phyloP scores from a whole-genome alignment of 2,329 filamentous ascomycete species.

The Dothistroma pini region DNA sequence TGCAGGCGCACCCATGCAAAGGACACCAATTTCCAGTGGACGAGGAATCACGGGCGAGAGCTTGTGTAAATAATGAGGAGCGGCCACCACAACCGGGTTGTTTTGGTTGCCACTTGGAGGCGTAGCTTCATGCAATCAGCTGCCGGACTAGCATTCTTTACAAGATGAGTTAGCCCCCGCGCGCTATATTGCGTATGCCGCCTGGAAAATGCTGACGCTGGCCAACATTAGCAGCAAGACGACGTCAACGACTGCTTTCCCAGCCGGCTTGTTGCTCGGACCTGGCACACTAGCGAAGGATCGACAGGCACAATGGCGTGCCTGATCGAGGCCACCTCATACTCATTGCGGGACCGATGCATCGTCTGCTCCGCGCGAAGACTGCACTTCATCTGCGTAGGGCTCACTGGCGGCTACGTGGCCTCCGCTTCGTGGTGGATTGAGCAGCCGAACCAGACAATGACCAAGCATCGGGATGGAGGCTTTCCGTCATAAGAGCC shows the following conservation, averaged over 20 bases:
- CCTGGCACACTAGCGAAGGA: not conserved
- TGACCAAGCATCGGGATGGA: not conserved
- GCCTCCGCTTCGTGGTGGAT: not conserved
- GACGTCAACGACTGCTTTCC: not conserved
- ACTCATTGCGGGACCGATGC: not conserved
- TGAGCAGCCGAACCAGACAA: not conserved
- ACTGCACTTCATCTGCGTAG: not conserved
- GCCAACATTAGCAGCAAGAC: not conserved
- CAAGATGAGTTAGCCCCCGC: not conserved
- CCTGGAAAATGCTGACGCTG: not conserved
- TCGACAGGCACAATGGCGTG: not conserved
- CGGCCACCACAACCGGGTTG: not conserved
- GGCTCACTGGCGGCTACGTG: not conserved
- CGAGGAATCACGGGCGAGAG: slow-evolving; percentile 8
- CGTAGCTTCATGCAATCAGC: not conserved
- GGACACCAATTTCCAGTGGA: slow-evolving; percentile 3
- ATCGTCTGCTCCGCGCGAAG: not conserved
- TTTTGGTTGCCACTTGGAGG: slow-evolving; percentile 1
- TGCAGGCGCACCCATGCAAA: slow-evolving; percentile 8
- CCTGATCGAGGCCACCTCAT: not conserved
- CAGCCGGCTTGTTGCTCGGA: slow-evolving; percentile 2
- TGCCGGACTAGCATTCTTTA: not conserved
- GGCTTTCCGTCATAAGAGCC: not conserved
- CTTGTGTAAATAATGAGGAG: not conserved
- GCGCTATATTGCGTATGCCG: not conserved